Base-by-base conservation (phyloP, 306 rosid genomes). In the Oemleria cerasiformis region DNA sequence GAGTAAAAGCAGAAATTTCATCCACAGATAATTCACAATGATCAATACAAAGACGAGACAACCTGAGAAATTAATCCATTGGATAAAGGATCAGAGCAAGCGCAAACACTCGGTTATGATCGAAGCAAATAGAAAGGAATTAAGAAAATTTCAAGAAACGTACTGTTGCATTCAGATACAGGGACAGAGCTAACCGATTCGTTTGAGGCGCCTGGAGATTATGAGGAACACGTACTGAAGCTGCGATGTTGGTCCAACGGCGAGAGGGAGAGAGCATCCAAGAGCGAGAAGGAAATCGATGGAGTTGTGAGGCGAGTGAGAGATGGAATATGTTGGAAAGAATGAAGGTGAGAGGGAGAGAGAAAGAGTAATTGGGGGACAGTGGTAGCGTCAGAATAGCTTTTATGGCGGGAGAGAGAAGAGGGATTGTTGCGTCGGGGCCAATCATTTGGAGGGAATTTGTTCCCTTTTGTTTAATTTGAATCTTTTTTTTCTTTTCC, bases 401-500 rank as follows among this genome's bases (percentile, higher is more conserved):
- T 67, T 34, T 78, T 82, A 84, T 75, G 84, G 84, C 84, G 84
- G 86, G 84, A 65, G 67, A 50, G 30, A 61, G 61, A 54, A 43
- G 66, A 17, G n/a, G 44, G 25, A 4, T 59, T 51, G 70, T 50
- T 65, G 73, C 7, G 34, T 41, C 13, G 17, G 5, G 75, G 65
- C 96, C 96, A 90, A 86, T 90, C 88, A 74, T 61, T 83, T 87
- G 96, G 90, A 86, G 93, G 90, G 96, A 90, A 90, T 86, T 81
- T 86, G 79, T 84, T 81, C 86, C 8, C 0, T 63, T 53, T 77
- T 73, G 49, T 50, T 78, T 53, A 2, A 30, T 73, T 74, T 75
- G 39, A 61, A 56, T 68, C 47, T 42, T 21, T 58, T 40, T 21
- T 44, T 44, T 42, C 39, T 64, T 65, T 25, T n/a, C 19, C 1